A percentile compares a stretch with the other conserved stretches of the same genome.
Conservation (phyloP, 345 rosid genomes). For the Camelina hispida region DNA sequence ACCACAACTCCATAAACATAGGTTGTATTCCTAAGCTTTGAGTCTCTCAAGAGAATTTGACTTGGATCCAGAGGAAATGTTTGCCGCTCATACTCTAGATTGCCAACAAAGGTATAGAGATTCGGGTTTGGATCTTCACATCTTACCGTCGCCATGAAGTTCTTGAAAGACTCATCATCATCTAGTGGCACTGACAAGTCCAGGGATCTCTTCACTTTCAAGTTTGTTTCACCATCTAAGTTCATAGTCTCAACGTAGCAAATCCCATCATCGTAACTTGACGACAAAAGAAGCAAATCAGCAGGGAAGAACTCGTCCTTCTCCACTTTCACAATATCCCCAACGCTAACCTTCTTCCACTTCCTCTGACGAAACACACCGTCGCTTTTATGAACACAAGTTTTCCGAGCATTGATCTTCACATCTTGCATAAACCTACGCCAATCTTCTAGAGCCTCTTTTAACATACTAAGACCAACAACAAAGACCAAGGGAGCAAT, state of each 20-base stretch:
- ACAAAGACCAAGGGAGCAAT: constrained; percentile 88
- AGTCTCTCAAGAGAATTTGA: constrained; percentile 97
- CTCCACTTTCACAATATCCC: constrained; percentile 85
- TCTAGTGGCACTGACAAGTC: constrained; percentile 71
- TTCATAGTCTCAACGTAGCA: constrained; percentile 99
- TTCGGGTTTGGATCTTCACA: constrained; percentile 97
- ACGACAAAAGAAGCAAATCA: constrained; percentile 84
- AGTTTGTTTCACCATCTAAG: constrained; percentile 95
- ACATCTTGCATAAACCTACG: constrained; percentile 89
- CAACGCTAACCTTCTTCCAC: constrained; percentile 82
- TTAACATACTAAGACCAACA: constrained; percentile 91
- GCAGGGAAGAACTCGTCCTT: constrained; percentile 96
- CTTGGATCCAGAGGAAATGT: constrained; percentile 73
- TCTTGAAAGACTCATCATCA: constrained; percentile 67
- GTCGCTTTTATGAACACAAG: constrained; percentile 57
- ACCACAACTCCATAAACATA: constrained; percentile 79
- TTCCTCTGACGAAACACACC: constrained; percentile 63
- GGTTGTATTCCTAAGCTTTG: constrained; percentile 90
- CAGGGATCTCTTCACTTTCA: constrained; percentile 84
- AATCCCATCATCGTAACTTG: constrained; percentile 93
- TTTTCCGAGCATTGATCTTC: constrained; percentile 77
- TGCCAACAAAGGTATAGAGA: constrained; percentile 89
- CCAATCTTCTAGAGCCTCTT: constrained; percentile 98
- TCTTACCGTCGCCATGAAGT: constrained; percentile 62
- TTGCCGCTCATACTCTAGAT: constrained; percentile 65